These are phyloP conservation scores for Xylariaceae sp. DNA, from an alignment of 2,329 filamentous ascomycete species.

Conservation along the genomic window DNA sequence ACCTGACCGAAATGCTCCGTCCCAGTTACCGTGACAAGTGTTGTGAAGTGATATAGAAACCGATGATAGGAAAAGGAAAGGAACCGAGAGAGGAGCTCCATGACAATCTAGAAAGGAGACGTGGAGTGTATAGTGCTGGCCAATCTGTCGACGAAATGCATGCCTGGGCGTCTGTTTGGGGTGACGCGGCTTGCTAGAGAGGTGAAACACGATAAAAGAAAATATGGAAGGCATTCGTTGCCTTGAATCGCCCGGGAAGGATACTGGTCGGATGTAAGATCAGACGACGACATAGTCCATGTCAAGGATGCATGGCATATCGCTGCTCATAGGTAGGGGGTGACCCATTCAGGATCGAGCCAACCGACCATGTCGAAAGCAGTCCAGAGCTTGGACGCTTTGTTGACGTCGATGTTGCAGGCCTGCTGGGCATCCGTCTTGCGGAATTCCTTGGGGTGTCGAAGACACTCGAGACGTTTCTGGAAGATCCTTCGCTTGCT, in stretches of 20 bases:
- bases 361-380: constrained; percentile 84
- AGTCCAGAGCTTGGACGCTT: constrained; percentile 86
- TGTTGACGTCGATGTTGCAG: constrained; percentile 98
- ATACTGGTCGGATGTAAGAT: background rate
- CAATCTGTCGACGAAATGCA: constrained; percentile 12
- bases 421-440: constrained; percentile 95
- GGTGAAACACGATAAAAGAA: no score
- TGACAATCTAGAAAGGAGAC: constrained; percentile 1
- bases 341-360: constrained; percentile 55
- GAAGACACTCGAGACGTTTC: constrained; percentile 61
- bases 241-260: background rate
- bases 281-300: constrained; percentile 17
- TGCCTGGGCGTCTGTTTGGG: background rate
- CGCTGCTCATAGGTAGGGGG: constrained; percentile 30
- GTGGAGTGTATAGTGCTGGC: constrained; percentile 13
- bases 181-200: background rate
- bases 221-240: background rate
- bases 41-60: background rate
- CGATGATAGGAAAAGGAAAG: background rate
- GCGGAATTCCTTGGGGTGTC: constrained; percentile 74
- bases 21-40: constrained; percentile 5
- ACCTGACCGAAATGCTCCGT: constrained; percentile 19
- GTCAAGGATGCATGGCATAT: constrained; percentile 16
- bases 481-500: constrained; percentile 91
- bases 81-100: constrained; percentile 1